phyloP scores from a whole-genome alignment of 257 asterid genomes.

The Solanum etuberosum region DNA sequence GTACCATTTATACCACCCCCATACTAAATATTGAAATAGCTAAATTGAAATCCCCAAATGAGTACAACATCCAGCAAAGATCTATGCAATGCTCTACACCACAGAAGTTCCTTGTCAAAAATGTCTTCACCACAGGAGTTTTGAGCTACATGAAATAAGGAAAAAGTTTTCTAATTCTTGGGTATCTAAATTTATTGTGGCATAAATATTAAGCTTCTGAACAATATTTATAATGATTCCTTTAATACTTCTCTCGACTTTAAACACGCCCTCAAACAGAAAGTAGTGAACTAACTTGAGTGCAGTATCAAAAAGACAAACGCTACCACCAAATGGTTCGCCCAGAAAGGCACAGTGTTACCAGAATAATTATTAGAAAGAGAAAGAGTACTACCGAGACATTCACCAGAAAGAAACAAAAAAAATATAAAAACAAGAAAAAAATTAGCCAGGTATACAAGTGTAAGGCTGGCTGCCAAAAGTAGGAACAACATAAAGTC shows the following conservation, averaged over 20 bases:
- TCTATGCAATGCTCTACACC: background rate
- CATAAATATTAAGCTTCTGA: background rate
- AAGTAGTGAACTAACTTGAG: background rate
- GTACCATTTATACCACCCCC: background rate
- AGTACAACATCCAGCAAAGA: background rate
- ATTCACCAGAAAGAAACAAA: background rate
- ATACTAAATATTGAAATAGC: background rate
- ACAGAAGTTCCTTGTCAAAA: background rate
- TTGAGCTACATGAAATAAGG: background rate
- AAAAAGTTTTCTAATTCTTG: background rate
- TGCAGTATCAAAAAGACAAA: background rate
- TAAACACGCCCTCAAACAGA: background rate
- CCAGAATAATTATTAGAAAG: background rate
- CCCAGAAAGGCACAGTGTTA: background rate
- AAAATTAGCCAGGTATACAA: background rate
- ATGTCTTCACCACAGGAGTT: background rate
- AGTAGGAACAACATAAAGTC: background rate
- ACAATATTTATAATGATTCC: background rate
- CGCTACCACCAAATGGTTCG: background rate
- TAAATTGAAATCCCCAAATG: background rate
- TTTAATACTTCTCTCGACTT: background rate
- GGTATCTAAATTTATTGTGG: background rate
- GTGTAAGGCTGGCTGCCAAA: background rate
- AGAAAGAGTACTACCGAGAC: background rate
- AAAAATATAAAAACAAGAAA: background rate